Evolutionary conservation across 2,329 filamentous ascomycete species (phyloP).

Genomic region (Cyanodermella asteris): DNA sequence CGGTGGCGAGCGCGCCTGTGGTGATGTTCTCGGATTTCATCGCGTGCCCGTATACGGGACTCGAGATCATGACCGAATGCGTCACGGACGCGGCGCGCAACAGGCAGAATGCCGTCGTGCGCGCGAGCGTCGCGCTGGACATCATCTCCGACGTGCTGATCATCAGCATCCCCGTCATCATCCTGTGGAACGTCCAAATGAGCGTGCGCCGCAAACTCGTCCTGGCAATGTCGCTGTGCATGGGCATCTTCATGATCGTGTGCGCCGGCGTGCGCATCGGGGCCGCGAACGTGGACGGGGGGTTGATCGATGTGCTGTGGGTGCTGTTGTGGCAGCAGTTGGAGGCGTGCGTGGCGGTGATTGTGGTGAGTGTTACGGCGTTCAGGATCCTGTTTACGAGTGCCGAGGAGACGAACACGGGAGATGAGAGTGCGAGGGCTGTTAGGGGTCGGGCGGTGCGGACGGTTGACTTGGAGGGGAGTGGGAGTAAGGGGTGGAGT

Average conservation of each 20-base stretch:
- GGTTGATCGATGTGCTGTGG: conserved; percentile 5
- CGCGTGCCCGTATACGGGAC: conserved; percentile 4
- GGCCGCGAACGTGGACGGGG: conserved; percentile 3
- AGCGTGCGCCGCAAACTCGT: conserved; percentile 4
- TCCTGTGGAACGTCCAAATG: conserved; percentile 6
- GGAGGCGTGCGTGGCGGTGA: conserved; percentile 4
- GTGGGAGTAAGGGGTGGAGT: no score
- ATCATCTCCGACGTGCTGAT: not conserved
- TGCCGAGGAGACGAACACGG: no score
- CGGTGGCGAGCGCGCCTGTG: conserved; percentile 1
- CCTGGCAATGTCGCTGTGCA: conserved; percentile 4
- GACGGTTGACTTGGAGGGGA: no score
- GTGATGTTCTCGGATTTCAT: conserved; percentile 4
- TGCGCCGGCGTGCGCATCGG: conserved; percentile 3
- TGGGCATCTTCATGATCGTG: conserved; percentile 7
- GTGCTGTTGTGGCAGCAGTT: conserved; percentile 5
- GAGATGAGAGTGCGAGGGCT: no score
- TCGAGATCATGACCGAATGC: conserved; percentile 1
- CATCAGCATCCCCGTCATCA: conserved; percentile 5
- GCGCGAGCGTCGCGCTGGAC: not conserved
- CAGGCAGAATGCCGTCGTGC: conserved; percentile 2
- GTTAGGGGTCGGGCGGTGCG: no score
- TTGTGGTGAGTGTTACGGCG: conserved; percentile 4
- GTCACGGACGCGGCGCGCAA: conserved; percentile 1
- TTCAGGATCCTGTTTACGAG: conserved; percentile 6